These are phyloP conservation scores for Lunasporangiospora selenospora DNA, from an alignment of 192 early-diverging fungal genomes.

Conservation along the genomic window DNA sequence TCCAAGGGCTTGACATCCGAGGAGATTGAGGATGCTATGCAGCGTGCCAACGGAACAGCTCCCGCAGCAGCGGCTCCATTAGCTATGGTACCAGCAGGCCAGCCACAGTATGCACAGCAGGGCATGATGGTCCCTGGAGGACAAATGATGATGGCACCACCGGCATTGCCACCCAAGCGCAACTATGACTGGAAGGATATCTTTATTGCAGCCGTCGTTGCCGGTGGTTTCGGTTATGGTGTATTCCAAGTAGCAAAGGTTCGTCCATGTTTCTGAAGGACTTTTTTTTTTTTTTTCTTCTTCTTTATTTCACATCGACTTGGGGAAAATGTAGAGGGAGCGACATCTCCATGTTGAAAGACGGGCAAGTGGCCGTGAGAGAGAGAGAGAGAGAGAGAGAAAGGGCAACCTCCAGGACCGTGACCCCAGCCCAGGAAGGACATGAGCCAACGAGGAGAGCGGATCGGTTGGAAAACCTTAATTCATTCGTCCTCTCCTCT, in stretches of 20 bases:
- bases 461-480: too few species aligned
- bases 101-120: constrained; percentile 1
- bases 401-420: too few species aligned
- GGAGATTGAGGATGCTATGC: constrained; percentile 92
- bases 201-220: constrained; percentile 86
- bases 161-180: constrained; percentile 59
- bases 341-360: too few species aligned
- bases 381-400: too few species aligned
- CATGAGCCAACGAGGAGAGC: too few species aligned
- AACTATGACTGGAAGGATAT: constrained; percentile 96
- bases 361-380: too few species aligned
- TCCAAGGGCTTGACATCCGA: constrained; percentile 90
- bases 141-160: constrained; percentile 45
- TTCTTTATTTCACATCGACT: neutral
- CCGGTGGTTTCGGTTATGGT: constrained; percentile 91
- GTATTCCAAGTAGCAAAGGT: constrained; percentile 80
- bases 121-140: constrained; percentile 27
- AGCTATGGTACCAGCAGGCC: constrained; percentile 6
- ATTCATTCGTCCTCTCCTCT: neutral
- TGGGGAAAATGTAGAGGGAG: too few species aligned
- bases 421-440: too few species aligned
- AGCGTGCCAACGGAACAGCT: constrained; percentile 60
- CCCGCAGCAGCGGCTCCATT: constrained; percentile 14
- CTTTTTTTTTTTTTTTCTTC: constrained; percentile 6
- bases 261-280: constrained; percentile 15